A percentile compares a stretch with the other conserved stretches of the same genome.
Conservation (phyloP, 2,329 filamentous ascomycete genomes). For the Westerdykella sp. region DNA sequence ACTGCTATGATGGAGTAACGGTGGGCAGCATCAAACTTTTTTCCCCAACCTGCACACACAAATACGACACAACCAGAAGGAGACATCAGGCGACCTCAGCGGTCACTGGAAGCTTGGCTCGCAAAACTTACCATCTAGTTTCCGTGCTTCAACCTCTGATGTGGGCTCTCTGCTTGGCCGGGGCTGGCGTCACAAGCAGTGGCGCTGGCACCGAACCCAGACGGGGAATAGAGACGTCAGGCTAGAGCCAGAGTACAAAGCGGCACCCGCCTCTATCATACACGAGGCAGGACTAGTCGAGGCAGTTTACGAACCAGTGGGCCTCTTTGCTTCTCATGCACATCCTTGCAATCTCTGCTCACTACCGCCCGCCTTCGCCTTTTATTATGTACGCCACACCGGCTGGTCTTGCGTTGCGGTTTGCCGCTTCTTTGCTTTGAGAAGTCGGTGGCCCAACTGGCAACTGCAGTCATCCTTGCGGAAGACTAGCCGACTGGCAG, state of each 20-base stretch:
- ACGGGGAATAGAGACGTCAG: neutral
- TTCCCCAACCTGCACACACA: conserved; percentile 4
- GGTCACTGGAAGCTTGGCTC: neutral
- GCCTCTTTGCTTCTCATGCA: conserved; percentile 27
- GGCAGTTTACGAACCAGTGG: neutral
- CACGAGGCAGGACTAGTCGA: neutral
- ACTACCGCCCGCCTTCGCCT: conserved; percentile 21
- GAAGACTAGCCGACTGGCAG: conserved; percentile 22
- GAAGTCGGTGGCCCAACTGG: conserved; percentile 13
- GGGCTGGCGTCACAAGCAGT: neutral
- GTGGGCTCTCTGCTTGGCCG: neutral
- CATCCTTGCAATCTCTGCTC: conserved; percentile 28
- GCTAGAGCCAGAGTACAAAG: neutral
- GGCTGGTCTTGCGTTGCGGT: conserved; percentile 29
- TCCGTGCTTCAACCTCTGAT: conserved; percentile 10
- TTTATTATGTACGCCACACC: conserved; percentile 27
- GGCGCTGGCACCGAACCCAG: neutral
- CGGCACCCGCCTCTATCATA: neutral
- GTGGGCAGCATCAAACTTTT: conserved; percentile 13
- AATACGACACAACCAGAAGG: conserved; percentile 25
- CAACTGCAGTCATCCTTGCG: conserved; percentile 22
- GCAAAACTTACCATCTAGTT: conserved; percentile 10
- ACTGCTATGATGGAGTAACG: conserved; percentile 10
- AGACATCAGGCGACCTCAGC: conserved; percentile 6
- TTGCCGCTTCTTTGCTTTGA: conserved; percentile 28